phyloP scores from a whole-genome alignment of 2,329 filamentous ascomycete species.

The Pseudogymnoascus destructans region DNA sequence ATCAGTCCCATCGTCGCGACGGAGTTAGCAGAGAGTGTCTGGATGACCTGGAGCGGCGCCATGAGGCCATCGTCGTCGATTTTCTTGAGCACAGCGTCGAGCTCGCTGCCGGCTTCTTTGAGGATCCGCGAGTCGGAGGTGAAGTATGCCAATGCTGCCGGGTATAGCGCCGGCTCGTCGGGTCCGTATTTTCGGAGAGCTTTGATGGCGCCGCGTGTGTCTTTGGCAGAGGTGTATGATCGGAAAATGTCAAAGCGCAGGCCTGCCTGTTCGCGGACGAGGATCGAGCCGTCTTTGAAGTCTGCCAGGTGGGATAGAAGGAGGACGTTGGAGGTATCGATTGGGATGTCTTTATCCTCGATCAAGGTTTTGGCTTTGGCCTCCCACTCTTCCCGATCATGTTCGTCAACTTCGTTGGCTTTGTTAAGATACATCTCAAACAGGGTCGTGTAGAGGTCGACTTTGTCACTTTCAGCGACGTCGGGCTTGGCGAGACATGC shows the following conservation, averaged over 20 bases:
- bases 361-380: conserved; percentile 81
- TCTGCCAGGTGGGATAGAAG: conserved; percentile 83
- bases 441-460: conserved; percentile 83
- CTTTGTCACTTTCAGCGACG: conserved; percentile 60
- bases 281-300: conserved; percentile 78
- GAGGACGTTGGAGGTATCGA: conserved; percentile 89
- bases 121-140: conserved; percentile 72
- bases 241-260: conserved; percentile 92
- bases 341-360: conserved; percentile 64
- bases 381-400: conserved; percentile 70
- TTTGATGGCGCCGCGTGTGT: conserved; percentile 80
- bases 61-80: conserved; percentile 87
- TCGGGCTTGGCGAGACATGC: conserved; percentile 63
- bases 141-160: conserved; percentile 85
- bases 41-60: conserved; percentile 92
- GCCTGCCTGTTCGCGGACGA: conserved; percentile 88
- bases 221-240: conserved; percentile 83
- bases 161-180: conserved; percentile 81
- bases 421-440: conserved; percentile 98
- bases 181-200: conserved; percentile 85
- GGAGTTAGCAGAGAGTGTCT: conserved; percentile 65
- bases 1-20: conserved; percentile 97
- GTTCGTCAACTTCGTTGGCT: conserved; percentile 59
- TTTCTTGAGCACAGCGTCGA: conserved; percentile 65
- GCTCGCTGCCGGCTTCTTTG: conserved; percentile 75